Base-by-base conservation (phyloP, 805 yeast genomes). In the Yarrowia alimentaria region DNA sequence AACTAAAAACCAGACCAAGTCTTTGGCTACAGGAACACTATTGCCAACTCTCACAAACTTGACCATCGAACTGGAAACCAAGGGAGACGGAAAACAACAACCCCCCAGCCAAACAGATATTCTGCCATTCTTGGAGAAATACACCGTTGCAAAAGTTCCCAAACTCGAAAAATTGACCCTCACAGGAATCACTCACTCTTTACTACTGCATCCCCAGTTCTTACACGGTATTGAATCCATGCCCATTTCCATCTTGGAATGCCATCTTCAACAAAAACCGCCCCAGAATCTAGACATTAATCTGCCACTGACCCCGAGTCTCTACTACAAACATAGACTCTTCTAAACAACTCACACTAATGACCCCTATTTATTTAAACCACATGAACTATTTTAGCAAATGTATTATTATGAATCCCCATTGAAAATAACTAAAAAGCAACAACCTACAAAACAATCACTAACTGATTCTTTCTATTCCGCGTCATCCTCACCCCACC, bases 311-410 rank as follows among this genome's bases (percentile, higher is more conserved):
- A 9, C 43, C 2, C 43, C 43, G 1, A 37, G 30, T 12, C 30
- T 37, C 22, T 37, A 37, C 43, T 37, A 37, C 43, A 37, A 37
- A 9, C 43, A 37, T 7, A 37, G 43, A 37, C 43, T 37, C 16
- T n/a, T n/a, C n/a, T n/a, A n/a, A n/a, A n/a, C n/a, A 16, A 16
- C 29, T 13, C 18, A 24, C 25, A 37, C 22, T 22, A 13, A 17
- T 20, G n/a, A 8, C 24, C 2, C 6, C 4, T 10, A 13, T 22
- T 8, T 24, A 37, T 37, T 24, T 9, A 6, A 6, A 21, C 24
- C 24, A 6, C 24, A 6, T 21, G 24, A 6, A 21, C 6, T 6
- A 6, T 21, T 6, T 21, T 21, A 21, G 6, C 9, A 21, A 6
- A 6, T 6, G 24, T 37, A 37, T 37, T 37, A 17, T 4, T 34